Evolutionary conservation across 495 filamentous ascomycete genomes (phyloP).

Genomic region (Niebla homalea): DNA sequence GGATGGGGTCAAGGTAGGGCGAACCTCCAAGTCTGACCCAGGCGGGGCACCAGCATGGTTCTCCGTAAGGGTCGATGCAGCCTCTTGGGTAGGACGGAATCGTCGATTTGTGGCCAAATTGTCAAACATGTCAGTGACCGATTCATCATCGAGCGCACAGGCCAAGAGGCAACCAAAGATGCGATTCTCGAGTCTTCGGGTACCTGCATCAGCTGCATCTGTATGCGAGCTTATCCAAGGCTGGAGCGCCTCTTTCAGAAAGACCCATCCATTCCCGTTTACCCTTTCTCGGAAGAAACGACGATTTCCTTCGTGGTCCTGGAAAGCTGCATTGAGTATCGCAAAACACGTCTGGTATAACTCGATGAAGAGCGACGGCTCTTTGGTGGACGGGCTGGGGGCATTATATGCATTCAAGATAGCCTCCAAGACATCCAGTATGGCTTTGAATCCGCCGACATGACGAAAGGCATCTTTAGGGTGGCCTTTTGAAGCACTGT

Average conservation of each 20-base stretch:
- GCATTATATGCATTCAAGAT: neutral
- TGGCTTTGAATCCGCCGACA: conserved; percentile 61
- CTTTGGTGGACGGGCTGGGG: conserved; percentile 39
- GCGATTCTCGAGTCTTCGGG: conserved; percentile 48
- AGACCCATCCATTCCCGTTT: conserved; percentile 60
- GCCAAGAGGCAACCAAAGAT: conserved; percentile 76
- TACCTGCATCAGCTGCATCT: conserved; percentile 35
- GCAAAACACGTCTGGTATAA: conserved; percentile 57
- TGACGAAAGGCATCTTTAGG: conserved; percentile 73
- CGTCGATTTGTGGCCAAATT: neutral
- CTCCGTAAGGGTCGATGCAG: neutral
- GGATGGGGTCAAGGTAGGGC: conserved; percentile 16
- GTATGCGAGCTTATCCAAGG: conserved; percentile 43
- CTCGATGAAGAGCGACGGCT: conserved; percentile 50
- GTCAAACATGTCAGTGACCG: conserved; percentile 34
- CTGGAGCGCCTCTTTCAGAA: conserved; percentile 55
- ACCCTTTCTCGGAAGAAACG: conserved; percentile 69
- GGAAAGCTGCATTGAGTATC: conserved; percentile 62
- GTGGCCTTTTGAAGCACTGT: conserved; percentile 30
- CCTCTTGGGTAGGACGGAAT: neutral
- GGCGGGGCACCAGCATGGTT: neutral
- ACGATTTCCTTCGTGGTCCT: conserved; percentile 71
- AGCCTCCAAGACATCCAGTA: conserved; percentile 47
- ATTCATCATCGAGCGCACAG: conserved; percentile 67
- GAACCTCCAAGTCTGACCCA: neutral